phyloP scores from a whole-genome alignment of 352 stramenopile species.

The Pythium oligandrum region DNA sequence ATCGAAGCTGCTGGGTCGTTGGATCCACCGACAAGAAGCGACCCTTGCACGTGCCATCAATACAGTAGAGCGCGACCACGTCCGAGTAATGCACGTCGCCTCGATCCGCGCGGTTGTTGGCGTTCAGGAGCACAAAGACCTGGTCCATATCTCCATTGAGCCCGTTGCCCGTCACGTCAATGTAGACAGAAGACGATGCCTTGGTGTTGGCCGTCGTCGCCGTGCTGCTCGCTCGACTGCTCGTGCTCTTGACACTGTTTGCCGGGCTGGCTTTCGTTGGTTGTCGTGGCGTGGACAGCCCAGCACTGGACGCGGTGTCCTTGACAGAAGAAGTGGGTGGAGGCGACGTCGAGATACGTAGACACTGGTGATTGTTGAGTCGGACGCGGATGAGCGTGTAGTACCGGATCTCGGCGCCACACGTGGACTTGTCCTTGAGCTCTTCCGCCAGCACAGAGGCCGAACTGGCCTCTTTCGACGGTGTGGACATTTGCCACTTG shows the following conservation, averaged over 20 bases:
- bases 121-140: slow-evolving; percentile 77
- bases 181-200: slow-evolving; percentile 4
- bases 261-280: too few relatives aligned
- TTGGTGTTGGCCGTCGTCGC: not conserved
- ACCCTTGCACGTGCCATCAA: slow-evolving; percentile 56
- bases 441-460: slow-evolving; percentile 28
- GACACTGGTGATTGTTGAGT: slow-evolving; percentile 64
- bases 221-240: not conserved
- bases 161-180: slow-evolving; percentile 58
- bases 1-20: slow-evolving; percentile 45
- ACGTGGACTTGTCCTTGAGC: slow-evolving; percentile 47
- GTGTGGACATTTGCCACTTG: not conserved
- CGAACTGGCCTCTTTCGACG: slow-evolving; percentile 13
- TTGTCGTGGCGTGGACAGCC: too few relatives aligned
- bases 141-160: slow-evolving; percentile 72
- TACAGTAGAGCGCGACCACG: slow-evolving; percentile 71
- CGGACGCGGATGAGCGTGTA: slow-evolving; percentile 62
- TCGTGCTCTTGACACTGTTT: too few relatives aligned
- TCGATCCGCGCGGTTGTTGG: slow-evolving; percentile 58
- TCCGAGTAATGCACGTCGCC: slow-evolving; percentile 72
- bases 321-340: too few relatives aligned
- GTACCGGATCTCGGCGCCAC: slow-evolving; percentile 68
- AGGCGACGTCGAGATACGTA: slow-evolving; percentile 36
- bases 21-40: slow-evolving; percentile 73
- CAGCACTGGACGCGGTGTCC: too few relatives aligned